phyloP scores from a whole-genome alignment of 495 filamentous ascomycete genomes.

The Tuber melanosporum region DNA sequence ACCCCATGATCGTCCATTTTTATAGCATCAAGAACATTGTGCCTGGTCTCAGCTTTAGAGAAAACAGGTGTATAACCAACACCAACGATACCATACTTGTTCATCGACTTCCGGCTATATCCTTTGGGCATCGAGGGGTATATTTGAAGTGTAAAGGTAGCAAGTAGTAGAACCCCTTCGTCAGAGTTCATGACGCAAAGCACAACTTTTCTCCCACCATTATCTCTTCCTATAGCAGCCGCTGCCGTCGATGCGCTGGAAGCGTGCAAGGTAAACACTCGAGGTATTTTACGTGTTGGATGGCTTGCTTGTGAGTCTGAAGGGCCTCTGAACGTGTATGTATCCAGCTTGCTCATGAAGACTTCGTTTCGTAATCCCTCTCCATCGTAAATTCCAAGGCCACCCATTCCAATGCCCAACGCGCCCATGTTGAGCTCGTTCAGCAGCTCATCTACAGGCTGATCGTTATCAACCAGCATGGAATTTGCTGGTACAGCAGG shows the following conservation, averaged over 20 bases:
- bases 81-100: conserved; percentile 28
- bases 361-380: conserved; percentile 68
- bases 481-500: conserved; percentile 36
- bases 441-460: conserved; percentile 60
- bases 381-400: conserved; percentile 61
- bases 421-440: conserved; percentile 60
- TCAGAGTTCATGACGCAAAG: conserved; percentile 63
- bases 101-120: conserved; percentile 32
- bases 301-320: neutral
- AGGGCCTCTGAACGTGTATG: conserved; percentile 57
- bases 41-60: conserved; percentile 42
- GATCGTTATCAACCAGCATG: conserved; percentile 41
- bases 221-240: conserved; percentile 41
- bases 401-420: conserved; percentile 40
- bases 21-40: conserved; percentile 66
- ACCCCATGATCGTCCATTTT: conserved; percentile 63
- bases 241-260: conserved; percentile 52
- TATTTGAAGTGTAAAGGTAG: conserved; percentile 53
- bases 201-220: conserved; percentile 49
- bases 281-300: conserved; percentile 42
- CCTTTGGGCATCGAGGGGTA: conserved; percentile 37
- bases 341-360: conserved; percentile 64
- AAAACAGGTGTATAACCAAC: conserved; percentile 40
- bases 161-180: conserved; percentile 59
- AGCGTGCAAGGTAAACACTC: conserved; percentile 58